Evolutionary conservation across 495 filamentous ascomycete genomes (phyloP), one percentile per base, ranked within the genome.

Genomic region (Staphylotrichum tortipilum): DNA sequence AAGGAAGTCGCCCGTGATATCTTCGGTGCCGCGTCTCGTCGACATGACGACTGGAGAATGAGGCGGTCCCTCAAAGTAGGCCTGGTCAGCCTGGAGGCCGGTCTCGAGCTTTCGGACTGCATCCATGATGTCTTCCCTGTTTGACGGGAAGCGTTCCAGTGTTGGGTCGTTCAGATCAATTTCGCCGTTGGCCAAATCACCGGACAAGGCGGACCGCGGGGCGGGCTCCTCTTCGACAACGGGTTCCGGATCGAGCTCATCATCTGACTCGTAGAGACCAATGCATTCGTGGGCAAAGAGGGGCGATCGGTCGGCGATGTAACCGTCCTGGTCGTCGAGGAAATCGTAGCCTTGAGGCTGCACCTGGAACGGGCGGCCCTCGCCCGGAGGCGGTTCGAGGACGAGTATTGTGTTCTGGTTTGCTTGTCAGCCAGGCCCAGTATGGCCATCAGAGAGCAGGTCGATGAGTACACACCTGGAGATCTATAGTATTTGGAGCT

Each of bases 111-210:
- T 69, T 21, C 68, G 62, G 26, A 80, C 58, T 1, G 69, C 60
- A 37, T 70, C 65, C 7, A 78, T 49, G 36, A 79, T 77, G 7
- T 65, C 67, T 7, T 65, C 59, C 7, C 72, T 65, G 47, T 71
- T 66, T 3, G 68, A 73, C 1, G 77, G 77, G 59, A 80, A 78
- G 7, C 47, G 59, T 49, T 77, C 75, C 24, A 80, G 39, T 0
- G 63, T 65, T n/a, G 74, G 76, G 54, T 80, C 71, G 39, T 77
- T 67, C 22, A 69, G 50, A 49, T 78, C 72, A 19, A 65, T 38
- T 30, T 63, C 44, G 9, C 61, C 54, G 1, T 41, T 18, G 19
- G 59, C 58, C 26, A 50, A 22, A 7, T 57, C 56, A 6, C 35
- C 29, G 36, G 10, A 2, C 1, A 8, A 1, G 2, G 19, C 8